Evolutionary conservation across 2,329 filamentous ascomycete species (phyloP).

Genomic region (Pyricularia sp.): DNA sequence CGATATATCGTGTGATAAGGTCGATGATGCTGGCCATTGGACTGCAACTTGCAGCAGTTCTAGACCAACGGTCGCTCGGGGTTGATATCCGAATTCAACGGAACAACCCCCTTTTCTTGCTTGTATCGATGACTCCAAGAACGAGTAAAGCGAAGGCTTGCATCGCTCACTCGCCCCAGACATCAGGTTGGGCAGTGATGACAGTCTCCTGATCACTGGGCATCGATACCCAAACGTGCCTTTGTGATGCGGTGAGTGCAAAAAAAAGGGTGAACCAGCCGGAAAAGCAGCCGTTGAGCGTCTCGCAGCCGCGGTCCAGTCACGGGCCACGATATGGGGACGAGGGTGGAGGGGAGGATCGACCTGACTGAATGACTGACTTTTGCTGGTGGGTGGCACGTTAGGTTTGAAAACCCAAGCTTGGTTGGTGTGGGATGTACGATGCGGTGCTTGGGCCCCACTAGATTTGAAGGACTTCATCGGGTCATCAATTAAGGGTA

Average conservation of each 20-base stretch:
- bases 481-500: not conserved
- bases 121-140: not conserved
- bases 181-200: not conserved
- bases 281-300: not conserved
- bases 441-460: not conserved
- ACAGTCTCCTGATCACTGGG: not conserved
- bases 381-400: not conserved
- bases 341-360: not conserved
- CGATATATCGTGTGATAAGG: not conserved
- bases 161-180: not conserved
- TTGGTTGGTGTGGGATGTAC: not conserved
- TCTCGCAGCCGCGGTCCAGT: not conserved
- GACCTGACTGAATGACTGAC: not conserved
- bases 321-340: not conserved
- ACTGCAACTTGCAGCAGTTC: not conserved
- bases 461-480: not conserved
- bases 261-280: not conserved
- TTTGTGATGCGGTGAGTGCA: not conserved
- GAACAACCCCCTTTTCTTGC: not conserved
- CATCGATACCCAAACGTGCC: not conserved
- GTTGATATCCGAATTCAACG: not conserved
- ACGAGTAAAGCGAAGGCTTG: not conserved
- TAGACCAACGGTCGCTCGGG: not conserved
- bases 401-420: not conserved
- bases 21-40: not conserved